Evolutionary conservation across 2,329 filamentous ascomycete genomes (phyloP).

Genomic region (Xylariaceae sp.): DNA sequence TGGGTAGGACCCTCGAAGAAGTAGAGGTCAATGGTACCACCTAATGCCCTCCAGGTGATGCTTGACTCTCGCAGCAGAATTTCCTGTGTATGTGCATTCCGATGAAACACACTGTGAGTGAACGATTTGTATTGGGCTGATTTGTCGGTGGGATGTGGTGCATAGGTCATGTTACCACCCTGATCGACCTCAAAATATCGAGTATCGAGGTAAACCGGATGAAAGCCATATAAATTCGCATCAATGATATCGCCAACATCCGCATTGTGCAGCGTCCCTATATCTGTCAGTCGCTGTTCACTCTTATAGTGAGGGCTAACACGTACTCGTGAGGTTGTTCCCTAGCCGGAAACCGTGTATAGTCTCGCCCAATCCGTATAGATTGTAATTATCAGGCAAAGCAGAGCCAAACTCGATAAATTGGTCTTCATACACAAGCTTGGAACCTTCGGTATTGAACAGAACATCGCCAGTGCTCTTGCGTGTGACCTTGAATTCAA

Average conservation of each 20-base stretch:
- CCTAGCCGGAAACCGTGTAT: slow-evolving; percentile 76
- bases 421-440: slow-evolving; percentile 77
- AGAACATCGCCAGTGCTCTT: slow-evolving; percentile 68
- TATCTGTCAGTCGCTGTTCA: not conserved
- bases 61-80: slow-evolving; percentile 67
- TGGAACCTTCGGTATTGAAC: slow-evolving; percentile 69
- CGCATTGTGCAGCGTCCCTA: slow-evolving; percentile 63
- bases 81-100: slow-evolving; percentile 80
- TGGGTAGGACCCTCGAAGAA: slow-evolving; percentile 78
- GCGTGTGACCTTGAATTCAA: slow-evolving; percentile 70
- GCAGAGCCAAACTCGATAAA: slow-evolving; percentile 75
- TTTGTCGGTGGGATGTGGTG: slow-evolving; percentile 60
- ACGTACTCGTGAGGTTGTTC: slow-evolving; percentile 70
- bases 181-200: slow-evolving; percentile 70
- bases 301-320: not conserved
- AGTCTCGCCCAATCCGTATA: slow-evolving; percentile 77
- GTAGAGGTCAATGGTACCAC: slow-evolving; percentile 80
- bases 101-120: slow-evolving; percentile 78
- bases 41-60: slow-evolving; percentile 76
- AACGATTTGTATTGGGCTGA: slow-evolving; percentile 66
- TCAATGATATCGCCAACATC: slow-evolving; percentile 72
- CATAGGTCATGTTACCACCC: slow-evolving; percentile 57
- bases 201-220: slow-evolving; percentile 82
- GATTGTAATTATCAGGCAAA: slow-evolving; percentile 74
- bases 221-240: slow-evolving; percentile 75